Conservation (phyloP, 2,329 filamentous ascomycete species). For the Trichoderma simmonsii region DNA sequence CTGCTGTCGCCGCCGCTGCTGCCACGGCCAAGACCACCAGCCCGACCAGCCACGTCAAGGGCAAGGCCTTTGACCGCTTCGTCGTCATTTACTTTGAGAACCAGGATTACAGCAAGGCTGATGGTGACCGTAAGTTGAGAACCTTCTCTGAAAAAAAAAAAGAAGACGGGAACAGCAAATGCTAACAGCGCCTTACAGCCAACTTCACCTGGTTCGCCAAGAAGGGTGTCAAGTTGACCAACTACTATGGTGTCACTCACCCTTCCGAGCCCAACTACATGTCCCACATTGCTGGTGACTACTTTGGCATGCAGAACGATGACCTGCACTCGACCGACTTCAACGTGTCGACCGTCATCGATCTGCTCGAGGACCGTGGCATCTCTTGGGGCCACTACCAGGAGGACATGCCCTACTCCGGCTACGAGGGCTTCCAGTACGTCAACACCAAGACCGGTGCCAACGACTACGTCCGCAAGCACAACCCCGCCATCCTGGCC, state of each 20-base stretch:
- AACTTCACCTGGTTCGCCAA: slow-evolving; percentile 30
- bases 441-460: slow-evolving; percentile 62
- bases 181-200: slow-evolving; percentile 21
- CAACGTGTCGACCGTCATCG: slow-evolving; percentile 65
- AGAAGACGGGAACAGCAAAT: background rate
- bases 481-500: slow-evolving; percentile 67
- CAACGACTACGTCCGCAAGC: slow-evolving; percentile 81
- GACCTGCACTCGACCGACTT: slow-evolving; percentile 54
- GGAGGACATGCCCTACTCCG: slow-evolving; percentile 73
- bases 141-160: too few species aligned
- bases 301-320: slow-evolving; percentile 71
- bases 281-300: slow-evolving; percentile 65
- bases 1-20: slow-evolving; percentile 52
- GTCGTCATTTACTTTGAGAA: slow-evolving; percentile 77
- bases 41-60: slow-evolving; percentile 62
- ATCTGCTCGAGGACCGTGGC: slow-evolving; percentile 62
- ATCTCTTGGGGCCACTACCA: slow-evolving; percentile 72
- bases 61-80: slow-evolving; percentile 69
- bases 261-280: slow-evolving; percentile 76
- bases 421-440: slow-evolving; percentile 63
- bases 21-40: slow-evolving; percentile 60
- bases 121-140: slow-evolving; percentile 52
- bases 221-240: slow-evolving; percentile 32
- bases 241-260: slow-evolving; percentile 62
- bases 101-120: slow-evolving; percentile 63